phyloP scores from a whole-genome alignment of 2,329 filamentous ascomycete genomes.

The Nannizzia gypsea region DNA sequence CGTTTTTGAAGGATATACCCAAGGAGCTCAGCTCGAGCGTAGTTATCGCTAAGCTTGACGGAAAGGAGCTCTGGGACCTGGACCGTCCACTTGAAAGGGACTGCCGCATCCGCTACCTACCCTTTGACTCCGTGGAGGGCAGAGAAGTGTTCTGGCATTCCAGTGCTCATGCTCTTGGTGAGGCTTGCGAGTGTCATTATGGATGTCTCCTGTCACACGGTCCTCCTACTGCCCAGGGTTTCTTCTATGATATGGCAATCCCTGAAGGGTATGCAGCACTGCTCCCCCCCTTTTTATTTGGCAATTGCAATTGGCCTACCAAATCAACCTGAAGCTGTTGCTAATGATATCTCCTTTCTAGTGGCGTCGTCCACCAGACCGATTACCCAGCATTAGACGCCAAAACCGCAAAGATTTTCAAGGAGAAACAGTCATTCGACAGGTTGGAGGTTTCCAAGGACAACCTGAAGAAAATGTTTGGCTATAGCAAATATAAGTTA shows the following conservation, averaged over 20 bases:
- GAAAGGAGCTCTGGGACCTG: constrained; percentile 76
- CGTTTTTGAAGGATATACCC: constrained; percentile 65
- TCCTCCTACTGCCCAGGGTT: constrained; percentile 79
- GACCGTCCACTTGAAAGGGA: constrained; percentile 79
- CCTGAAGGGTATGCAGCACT: constrained; percentile 44
- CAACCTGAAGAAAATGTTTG: constrained; percentile 88
- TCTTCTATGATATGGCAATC: constrained; percentile 95
- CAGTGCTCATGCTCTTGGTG: constrained; percentile 88
- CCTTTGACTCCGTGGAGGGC: constrained; percentile 64
- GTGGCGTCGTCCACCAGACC: constrained; percentile 54
- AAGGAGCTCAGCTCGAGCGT: constrained; percentile 69
- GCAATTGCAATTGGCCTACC: neutral
- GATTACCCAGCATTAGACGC: constrained; percentile 81
- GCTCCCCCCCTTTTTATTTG: too few species aligned
- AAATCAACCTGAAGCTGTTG: neutral
- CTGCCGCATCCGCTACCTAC: constrained; percentile 72
- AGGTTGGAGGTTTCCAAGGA: constrained; percentile 80
- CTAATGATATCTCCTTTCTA: constrained; percentile 14
- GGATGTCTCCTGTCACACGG: constrained; percentile 89
- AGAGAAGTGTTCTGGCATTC: constrained; percentile 98
- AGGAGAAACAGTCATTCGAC: constrained; percentile 94
- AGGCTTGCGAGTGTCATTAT: constrained; percentile 81
- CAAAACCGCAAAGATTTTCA: constrained; percentile 71
- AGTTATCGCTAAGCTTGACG: constrained; percentile 76
- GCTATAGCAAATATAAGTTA: constrained; percentile 96